Base-by-base conservation (phyloP, 345 rosid genomes). In the Dipteronia dyeriana region DNA sequence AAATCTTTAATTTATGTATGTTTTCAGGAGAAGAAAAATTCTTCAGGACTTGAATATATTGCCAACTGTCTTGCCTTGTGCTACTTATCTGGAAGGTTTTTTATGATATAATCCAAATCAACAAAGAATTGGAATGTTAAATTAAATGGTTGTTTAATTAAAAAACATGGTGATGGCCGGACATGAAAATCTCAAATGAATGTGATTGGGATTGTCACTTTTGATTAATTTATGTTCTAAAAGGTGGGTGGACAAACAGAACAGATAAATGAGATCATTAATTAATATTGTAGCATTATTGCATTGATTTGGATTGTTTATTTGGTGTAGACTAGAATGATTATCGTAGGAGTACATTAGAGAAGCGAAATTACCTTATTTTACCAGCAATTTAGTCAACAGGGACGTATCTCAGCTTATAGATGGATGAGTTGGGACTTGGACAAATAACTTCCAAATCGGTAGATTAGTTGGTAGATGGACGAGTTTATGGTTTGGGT, bases 101-200 rank as follows among this genome's bases (percentile, higher is more conserved):
- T 19, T 57, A 57, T 16, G 9, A 57, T 19, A n/a, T 57, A 23
- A 57, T 19, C n/a, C 22, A n/a, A n/a, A 56, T 19, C 19, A 56
- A 56, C 61, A 56, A 17, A n/a, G 19, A n/a, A 56, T 57, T 51
- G 56, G 56, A 51, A 51, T 51, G 19, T 51, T 51, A 51, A 39
- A 51, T 51, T 19, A 51, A 14, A 13, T 51, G 56, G 16, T 51
- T 13, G 19, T 14, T 51, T 19, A 51, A 14, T 57, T 57, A 57
- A 71, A 75, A 16, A 60, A 61, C n/a, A 64, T 13, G 68, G 47
- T n/a, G 47, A 39, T 34, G 31, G 83, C 86, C 83, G 79, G 51
- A 17, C 74, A 29, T 71, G 75, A n/a, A 51, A 65, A 68, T 63
- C 47, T 17, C 43, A 61, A 38, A 38, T n/a, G 54, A 47, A 23